Evolutionary conservation across 306 rosid genomes (phyloP), one percentile per base, ranked within the genome.

Genomic region (Prosopis cineraria): DNA sequence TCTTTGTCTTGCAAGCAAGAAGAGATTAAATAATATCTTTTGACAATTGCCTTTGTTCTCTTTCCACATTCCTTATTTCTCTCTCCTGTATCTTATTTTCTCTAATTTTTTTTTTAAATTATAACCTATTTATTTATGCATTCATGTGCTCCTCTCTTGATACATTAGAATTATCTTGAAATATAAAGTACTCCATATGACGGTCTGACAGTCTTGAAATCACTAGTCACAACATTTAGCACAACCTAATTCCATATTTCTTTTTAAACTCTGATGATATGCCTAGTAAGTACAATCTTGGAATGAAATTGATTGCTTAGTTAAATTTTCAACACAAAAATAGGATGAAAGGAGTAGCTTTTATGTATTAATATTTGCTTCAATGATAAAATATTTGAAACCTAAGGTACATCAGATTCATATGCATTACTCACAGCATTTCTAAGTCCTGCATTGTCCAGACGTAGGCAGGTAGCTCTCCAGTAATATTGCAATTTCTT

Each of bases 401-500:
- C 27, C 55, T 33, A 20, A 30, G 10, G 41, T 68, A 39, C 37
- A 9, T 14, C 65, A 77, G 67, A 48, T 60, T 40, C 29, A 78
- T 55, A 79, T 10, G 69, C 77, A 55, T 75, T 74, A 88, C 96
- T 90, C 81, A 94, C 98, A 94, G 41, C 88, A 84, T 74, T 25
- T 73, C 75, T 70, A 87, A 72, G 6, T 2, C n/a, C 82, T 39
- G 70, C 86, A 79, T 48, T 8, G 78, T 85, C 98, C 95, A 92
- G 68, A 94, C 53, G 80, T 89, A 87, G 53, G 87, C 53, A 36
- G 98, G 97, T 67, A 90, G 82, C 84, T 88, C 83, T 70, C 98
- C 97, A 22, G 86, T 84, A 80, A 94, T 88, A 71, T 92, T 88
- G 76, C 98, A 92, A 48, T 83, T 94, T 79, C 98, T 90, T 80